A percentile compares a stretch with the other conserved stretches of the same genome.
These are phyloP conservation scores for Picocystis sp. DNA, from an alignment of 163 green algal genomes.

Conservation along the genomic window DNA sequence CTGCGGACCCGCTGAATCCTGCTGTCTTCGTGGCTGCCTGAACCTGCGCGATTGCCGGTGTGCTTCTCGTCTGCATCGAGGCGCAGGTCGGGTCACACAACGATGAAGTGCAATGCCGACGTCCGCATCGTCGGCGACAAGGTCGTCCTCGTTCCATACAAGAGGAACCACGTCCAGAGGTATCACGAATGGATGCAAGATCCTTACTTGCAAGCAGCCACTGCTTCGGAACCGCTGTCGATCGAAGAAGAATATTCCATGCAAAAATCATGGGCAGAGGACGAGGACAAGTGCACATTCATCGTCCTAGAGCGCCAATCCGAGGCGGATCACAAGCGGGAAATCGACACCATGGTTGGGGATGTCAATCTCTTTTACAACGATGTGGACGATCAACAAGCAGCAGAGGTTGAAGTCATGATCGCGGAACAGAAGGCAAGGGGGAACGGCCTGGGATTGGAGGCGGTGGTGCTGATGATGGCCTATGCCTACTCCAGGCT, in stretches of 20 bases:
- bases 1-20: too few species aligned
- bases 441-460: conserved; percentile 23
- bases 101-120: conserved; percentile 5
- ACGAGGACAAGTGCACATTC: conserved; percentile 63
- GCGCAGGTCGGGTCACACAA: not conserved
- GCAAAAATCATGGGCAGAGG: conserved; percentile 47
- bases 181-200: conserved; percentile 28
- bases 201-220: conserved; percentile 27
- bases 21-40: too few species aligned
- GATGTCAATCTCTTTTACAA: conserved; percentile 72
- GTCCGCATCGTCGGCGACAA: conserved; percentile 1
- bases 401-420: conserved; percentile 56
- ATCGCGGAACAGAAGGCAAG: conserved; percentile 34
- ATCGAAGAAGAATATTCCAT: conserved; percentile 64
- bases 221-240: conserved; percentile 48
- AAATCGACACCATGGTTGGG: conserved; percentile 29
- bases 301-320: conserved; percentile 33
- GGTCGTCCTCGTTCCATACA: conserved; percentile 20
- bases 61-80: too few species aligned
- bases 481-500: conserved; percentile 22
- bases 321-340: not conserved
- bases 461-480: conserved; percentile 62
- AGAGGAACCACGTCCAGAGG: conserved; percentile 17
- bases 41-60: too few species aligned
- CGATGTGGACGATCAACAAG: conserved; percentile 34